phyloP scores from a whole-genome alignment of 2,329 filamentous ascomycete species.

The Septoria petroselini region DNA sequence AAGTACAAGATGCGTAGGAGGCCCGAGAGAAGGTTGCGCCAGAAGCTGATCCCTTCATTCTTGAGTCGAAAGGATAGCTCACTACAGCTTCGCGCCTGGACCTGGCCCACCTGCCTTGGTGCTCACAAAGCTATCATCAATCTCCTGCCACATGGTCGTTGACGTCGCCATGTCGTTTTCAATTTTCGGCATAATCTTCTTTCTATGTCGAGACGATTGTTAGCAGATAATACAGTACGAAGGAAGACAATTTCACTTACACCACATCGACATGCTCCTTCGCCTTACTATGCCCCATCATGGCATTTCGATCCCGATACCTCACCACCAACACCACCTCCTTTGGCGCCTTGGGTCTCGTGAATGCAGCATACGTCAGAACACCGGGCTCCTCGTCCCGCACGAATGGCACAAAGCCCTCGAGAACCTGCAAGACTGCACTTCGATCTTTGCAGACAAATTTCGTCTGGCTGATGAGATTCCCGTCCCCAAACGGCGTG shows the following conservation, averaged over 20 bases:
- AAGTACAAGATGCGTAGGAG: too few species aligned
- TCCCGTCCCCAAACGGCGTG: constrained; percentile 9
- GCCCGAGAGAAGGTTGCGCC: too few species aligned
- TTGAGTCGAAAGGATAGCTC: too few species aligned
- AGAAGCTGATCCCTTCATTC: too few species aligned
- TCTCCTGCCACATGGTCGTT: constrained; percentile 32
- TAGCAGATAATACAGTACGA: background rate
- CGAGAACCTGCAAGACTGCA: constrained; percentile 5
- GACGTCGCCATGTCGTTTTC: constrained; percentile 18
- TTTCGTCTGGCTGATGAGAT: constrained; percentile 23
- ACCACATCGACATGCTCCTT: constrained; percentile 29
- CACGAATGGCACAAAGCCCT: constrained; percentile 19
- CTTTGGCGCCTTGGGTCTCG: constrained; percentile 28
- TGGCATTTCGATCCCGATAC: constrained; percentile 22
- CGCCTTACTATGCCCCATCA: constrained; percentile 23
- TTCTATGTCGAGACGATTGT: constrained; percentile 11
- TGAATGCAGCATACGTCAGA: constrained; percentile 31
- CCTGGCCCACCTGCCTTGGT: constrained; percentile 10
- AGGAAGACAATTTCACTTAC: constrained; percentile 17
- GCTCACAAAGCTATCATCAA: constrained; percentile 34
- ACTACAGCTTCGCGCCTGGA: constrained; percentile 5
- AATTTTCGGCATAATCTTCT: constrained; percentile 21
- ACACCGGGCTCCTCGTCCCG: constrained; percentile 26
- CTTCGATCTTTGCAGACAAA: constrained; percentile 18
- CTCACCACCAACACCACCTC: constrained; percentile 31